Evolutionary conservation across 805 yeast species (phyloP).

Genomic region (Saccharomyces cerevisiae): DNA sequence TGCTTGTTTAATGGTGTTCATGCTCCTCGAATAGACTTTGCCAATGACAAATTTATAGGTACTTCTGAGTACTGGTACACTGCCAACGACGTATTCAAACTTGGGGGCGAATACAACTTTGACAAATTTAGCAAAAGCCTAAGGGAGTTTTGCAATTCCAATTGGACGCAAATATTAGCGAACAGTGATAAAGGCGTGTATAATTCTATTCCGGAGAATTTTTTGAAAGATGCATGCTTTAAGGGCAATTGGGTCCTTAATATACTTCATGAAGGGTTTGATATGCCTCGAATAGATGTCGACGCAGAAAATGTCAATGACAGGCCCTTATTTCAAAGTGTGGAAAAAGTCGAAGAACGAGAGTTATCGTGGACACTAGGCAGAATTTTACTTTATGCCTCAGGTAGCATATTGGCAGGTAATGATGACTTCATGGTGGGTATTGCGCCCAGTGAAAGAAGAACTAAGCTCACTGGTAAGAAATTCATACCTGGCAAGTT

Average conservation of each 20-base stretch:
- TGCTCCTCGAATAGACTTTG: constrained; percentile 80
- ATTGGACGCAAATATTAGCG: constrained; percentile 54
- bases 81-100: constrained; percentile 79
- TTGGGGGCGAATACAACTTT: constrained; percentile 85
- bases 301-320: constrained; percentile 17
- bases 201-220: constrained; percentile 46
- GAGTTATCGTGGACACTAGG: constrained; percentile 97
- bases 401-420: constrained; percentile 45
- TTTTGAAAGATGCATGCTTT: constrained; percentile 73
- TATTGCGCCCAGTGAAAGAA: constrained; percentile 21
- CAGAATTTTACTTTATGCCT: constrained; percentile 72
- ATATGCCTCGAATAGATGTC: constrained; percentile 62
- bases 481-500: constrained; percentile 21
- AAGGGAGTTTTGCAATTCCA: constrained; percentile 62
- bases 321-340: constrained; percentile 67
- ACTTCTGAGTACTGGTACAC: constrained; percentile 97
- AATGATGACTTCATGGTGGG: constrained; percentile 16
- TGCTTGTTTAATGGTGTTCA: constrained; percentile 93
- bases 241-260: constrained; percentile 92
- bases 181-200: constrained; percentile 49
- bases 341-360: constrained; percentile 67
- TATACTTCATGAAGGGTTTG: constrained; percentile 86
- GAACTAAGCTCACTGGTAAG: constrained; percentile 14
- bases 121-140: constrained; percentile 58
- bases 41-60: constrained; percentile 77